These are phyloP conservation scores for Neopestalotiopsis sp. DNA, from an alignment of 2,329 filamentous ascomycete species.

Conservation along the genomic window DNA sequence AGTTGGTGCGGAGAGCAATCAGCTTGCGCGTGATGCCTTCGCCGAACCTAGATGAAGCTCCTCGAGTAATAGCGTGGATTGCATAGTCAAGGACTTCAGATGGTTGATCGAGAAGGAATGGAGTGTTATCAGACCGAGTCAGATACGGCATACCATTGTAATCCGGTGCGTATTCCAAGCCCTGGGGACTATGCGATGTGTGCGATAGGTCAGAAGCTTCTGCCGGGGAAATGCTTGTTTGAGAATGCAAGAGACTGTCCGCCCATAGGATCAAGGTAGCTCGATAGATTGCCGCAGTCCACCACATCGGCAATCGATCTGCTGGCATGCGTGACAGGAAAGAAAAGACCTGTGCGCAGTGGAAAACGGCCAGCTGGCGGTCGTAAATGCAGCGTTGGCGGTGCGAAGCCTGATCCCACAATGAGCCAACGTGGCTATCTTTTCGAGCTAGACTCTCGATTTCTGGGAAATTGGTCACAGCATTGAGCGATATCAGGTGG, in stretches of 20 bases:
- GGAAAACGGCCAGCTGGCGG: conserved; percentile 67
- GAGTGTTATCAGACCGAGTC: conserved; percentile 37
- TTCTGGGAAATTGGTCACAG: conserved; percentile 69
- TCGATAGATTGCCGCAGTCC: conserved; percentile 73
- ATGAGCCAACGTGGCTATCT: conserved; percentile 57
- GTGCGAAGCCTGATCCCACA: conserved; percentile 57
- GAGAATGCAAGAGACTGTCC: conserved; percentile 58
- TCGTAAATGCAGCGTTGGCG: conserved; percentile 69
- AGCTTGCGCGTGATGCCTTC: conserved; percentile 53
- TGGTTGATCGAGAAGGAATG: conserved; percentile 42
- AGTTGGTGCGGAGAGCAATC: conserved; percentile 40
- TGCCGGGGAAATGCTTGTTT: conserved; percentile 32
- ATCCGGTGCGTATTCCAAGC: conserved; percentile 40
- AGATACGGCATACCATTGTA: conserved; percentile 43
- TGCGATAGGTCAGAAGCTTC: too few relatives aligned
- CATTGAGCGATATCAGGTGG: conserved; percentile 73
- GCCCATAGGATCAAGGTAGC: conserved; percentile 67
- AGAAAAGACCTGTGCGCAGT: conserved; percentile 70
- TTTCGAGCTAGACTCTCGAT: conserved; percentile 70
- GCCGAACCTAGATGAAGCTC: conserved; percentile 47
- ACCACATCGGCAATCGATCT: conserved; percentile 70
- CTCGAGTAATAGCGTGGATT: conserved; percentile 40
- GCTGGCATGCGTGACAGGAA: conserved; percentile 64
- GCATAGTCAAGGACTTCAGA: conserved; percentile 46
- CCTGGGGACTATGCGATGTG: too few relatives aligned